These are phyloP conservation scores for Pseudogymnoascus sp. DNA, from an alignment of 2,329 filamentous ascomycete genomes.

Conservation along the genomic window DNA sequence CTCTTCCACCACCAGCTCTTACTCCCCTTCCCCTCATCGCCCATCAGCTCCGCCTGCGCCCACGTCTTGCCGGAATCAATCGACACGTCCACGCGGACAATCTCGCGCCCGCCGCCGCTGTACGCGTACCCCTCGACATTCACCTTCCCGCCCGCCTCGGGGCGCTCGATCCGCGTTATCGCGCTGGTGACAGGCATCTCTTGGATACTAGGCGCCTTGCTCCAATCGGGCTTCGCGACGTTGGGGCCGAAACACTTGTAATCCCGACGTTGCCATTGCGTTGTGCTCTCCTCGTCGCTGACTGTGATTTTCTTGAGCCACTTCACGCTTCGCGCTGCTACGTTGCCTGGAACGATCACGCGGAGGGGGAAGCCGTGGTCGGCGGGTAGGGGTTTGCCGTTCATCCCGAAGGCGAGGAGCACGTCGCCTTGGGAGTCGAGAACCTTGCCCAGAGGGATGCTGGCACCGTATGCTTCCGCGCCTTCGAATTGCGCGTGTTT, in stretches of 20 bases:
- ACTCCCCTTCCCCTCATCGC: constrained; percentile 40
- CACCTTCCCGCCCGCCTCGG: not conserved
- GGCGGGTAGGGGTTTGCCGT: constrained; percentile 47
- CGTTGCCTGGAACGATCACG: constrained; percentile 52
- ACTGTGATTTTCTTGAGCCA: constrained; percentile 56
- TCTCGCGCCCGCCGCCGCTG: constrained; percentile 54
- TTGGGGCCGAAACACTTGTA: constrained; percentile 64
- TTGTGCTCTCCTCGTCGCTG: constrained; percentile 54
- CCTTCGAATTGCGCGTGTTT: constrained; percentile 17
- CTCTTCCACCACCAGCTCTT: constrained; percentile 57
- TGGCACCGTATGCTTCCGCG: constrained; percentile 16
- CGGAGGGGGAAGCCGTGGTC: constrained; percentile 58
- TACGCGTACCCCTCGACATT: constrained; percentile 53
- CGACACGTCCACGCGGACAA: constrained; percentile 57
- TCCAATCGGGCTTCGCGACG: constrained; percentile 52
- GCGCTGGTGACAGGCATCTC: constrained; percentile 61
- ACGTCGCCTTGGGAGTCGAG: constrained; percentile 55
- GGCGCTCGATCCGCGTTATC: constrained; percentile 37
- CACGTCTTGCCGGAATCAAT: constrained; percentile 53
- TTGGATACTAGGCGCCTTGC: constrained; percentile 54
- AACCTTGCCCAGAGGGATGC: constrained; percentile 51
- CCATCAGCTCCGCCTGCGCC: constrained; percentile 52
- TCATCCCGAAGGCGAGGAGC: constrained; percentile 57
- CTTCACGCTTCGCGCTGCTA: constrained; percentile 58
- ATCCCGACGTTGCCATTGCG: constrained; percentile 53